Evolutionary conservation across 176 grass and related monocot genomes (phyloP), one percentile per base, ranked within the genome.

Genomic region (Cocos nucifera): DNA sequence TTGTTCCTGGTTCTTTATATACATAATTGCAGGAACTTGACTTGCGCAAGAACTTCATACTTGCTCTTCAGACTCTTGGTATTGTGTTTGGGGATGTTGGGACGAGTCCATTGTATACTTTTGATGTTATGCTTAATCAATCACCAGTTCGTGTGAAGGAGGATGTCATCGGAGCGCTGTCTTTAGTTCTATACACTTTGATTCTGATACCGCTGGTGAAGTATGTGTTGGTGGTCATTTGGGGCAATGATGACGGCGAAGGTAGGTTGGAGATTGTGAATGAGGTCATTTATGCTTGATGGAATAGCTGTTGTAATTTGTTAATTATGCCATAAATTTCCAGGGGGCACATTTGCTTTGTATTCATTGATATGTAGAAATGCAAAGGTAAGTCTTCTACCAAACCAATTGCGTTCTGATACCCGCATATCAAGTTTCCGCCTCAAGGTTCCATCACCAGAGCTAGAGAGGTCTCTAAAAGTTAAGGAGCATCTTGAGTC

Each of bases 271-370:
- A 89, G 69, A 58, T 78, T 83, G 79, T 77, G 53, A 80, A 70
- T 83, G 82, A 53, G 73, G 51, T 73, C 78, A 52, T 44, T 44
- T 44, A 44, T 44, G 35, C 35, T 44, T 12, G 35, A 14, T 44
- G 35, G 35, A 10, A 12, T 14, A 14, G 10, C 35, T 44, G 35
- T 2, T 44, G 35, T 44, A 44, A 44, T 44, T 44, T 44, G 35
- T 44, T 14, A 22, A 70, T 50, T 19, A 15, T 70, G 44, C 15
- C 58, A 15, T 6, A 18, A 30, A 12, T 61, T 76, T 57, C 19
- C 93, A 97, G 87, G 93, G 53, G 93, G 93, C 54, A 92, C 84
- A 60, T 98, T 98, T 98, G 93, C 87, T 17, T 67, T 98, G 73
- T 98, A 98, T 80, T 92, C 93, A 56, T 76, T 92, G 67, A 88